Base-by-base conservation (phyloP, 257 asterid genomes). In the Ehretia macrophylla region DNA sequence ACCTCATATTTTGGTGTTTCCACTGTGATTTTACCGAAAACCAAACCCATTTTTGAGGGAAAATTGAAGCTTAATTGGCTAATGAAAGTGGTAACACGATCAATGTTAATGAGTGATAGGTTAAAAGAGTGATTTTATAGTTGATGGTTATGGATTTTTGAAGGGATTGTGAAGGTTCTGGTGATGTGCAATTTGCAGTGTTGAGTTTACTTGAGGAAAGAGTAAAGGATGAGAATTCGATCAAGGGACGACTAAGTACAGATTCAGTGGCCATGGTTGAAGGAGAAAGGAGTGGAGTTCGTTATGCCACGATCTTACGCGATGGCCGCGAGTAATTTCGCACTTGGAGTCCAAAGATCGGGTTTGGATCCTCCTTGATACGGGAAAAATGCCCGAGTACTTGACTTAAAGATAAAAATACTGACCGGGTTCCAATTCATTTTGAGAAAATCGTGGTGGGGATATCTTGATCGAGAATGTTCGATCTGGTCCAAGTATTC, bases 1-100 rank as follows among this genome's bases (percentile, higher is more conserved):
- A 70, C 57, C 39, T 84, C 84, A 77, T 60, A 71, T 59, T 86
- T 92, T 5, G 91, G 96, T 10, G 94, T 84, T 72, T 86, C 96
- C 5, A 86, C 99, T 0, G 11, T 1, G 68, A 92, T 84, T 62
- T 81, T 92, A 0, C 99, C 99, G 0, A 92, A 68, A 0, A 86
- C 20, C 85, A 86, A 35, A 0, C 95, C 95, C 98, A 92, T 87
- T 45, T 63, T 49, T 3, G 9, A 10, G 1, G 1, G 21, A n/a
- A 0, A 12, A 3, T 19, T 42, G 47, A 42, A 42, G 14, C 6
- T 11, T 14, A 42, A 2, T 42, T 42, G 47, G 16, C 16, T 10
- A 42, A 10, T 42, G 12, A 42, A 42, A 10, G 47, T 42, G 8
- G 14, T 42, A 14, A 3, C 2, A 10, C 3, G 47, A 14, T 42